Evolutionary conservation across 2,329 filamentous ascomycete species (phyloP).

Genomic region (Fusarium cyanostomum): DNA sequence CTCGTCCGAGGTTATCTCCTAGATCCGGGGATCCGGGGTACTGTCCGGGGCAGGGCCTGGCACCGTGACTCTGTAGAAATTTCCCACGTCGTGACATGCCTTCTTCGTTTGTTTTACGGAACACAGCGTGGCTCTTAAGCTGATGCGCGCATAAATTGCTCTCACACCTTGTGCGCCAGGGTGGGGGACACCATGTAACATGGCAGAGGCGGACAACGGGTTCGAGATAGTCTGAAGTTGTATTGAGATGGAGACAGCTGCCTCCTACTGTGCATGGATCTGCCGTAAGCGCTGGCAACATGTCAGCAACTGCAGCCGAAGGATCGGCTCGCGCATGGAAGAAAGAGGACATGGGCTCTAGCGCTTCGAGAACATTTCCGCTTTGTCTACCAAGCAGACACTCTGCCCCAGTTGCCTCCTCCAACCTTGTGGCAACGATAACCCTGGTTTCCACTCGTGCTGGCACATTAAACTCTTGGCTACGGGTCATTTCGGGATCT

Average conservation of each 20-base stretch:
- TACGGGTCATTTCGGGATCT: conserved; percentile 27
- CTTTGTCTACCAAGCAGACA: not conserved
- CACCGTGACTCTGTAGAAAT: not conserved
- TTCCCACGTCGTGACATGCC: not conserved
- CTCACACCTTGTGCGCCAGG: not conserved
- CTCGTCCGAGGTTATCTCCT: conserved; percentile 21
- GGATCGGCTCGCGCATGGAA: not conserved
- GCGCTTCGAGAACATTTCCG: conserved; percentile 11
- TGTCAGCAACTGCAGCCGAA: not conserved
- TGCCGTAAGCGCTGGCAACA: not conserved
- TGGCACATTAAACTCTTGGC: not conserved
- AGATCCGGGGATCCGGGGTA: conserved; percentile 31
- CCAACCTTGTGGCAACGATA: conserved; percentile 4
- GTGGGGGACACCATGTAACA: not conserved
- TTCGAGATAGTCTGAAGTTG: not conserved
- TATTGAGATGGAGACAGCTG: not conserved
- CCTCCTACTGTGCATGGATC: not conserved
- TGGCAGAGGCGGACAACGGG: not conserved
- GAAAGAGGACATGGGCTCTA: not conserved
- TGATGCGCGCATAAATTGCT: not conserved
- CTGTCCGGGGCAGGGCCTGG: conserved; percentile 2
- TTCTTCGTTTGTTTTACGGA: not conserved
- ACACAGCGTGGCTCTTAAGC: not conserved
- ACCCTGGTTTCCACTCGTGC: not conserved
- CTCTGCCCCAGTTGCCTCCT: conserved; percentile 4